A percentile compares a stretch with the other conserved stretches of the same genome.
phyloP scores from a whole-genome alignment of 2,329 filamentous ascomycete genomes.

The Trichoderma atroviride region DNA sequence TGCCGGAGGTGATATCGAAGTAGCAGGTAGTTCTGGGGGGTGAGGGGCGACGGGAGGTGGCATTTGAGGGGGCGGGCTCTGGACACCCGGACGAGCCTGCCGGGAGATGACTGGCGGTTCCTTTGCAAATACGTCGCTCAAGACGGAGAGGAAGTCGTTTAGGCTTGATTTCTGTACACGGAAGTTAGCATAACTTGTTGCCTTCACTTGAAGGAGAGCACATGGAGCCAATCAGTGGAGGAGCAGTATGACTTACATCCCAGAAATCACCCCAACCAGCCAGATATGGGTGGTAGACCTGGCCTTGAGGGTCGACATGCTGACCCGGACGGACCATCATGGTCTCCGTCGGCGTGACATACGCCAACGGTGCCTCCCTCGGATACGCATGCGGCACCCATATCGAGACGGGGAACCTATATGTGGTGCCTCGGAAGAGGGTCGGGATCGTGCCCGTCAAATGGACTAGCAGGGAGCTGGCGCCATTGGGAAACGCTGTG shows the following conservation, averaged over 20 bases:
- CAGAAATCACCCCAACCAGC: constrained; percentile 86
- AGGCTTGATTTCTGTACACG: constrained; percentile 72
- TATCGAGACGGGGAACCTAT: constrained; percentile 87
- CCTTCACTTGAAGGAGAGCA: neutral
- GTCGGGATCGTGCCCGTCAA: constrained; percentile 90
- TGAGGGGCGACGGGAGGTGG: constrained; percentile 73
- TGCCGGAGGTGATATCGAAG: constrained; percentile 43
- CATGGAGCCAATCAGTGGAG: neutral
- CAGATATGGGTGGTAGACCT: constrained; percentile 93
- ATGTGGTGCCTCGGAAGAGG: constrained; percentile 82
- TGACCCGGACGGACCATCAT: constrained; percentile 93
- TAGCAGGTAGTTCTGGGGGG: constrained; percentile 61
- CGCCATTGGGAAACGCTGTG: constrained; percentile 83
- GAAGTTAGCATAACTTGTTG: constrained; percentile 17
- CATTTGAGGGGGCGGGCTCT: constrained; percentile 38
- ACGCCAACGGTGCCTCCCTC: constrained; percentile 79
- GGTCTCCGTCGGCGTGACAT: constrained; percentile 82
- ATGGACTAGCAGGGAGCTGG: constrained; percentile 82
- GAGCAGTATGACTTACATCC: constrained; percentile 68
- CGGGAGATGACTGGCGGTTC: constrained; percentile 88
- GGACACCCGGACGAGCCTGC: constrained; percentile 49
- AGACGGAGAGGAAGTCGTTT: constrained; percentile 76
- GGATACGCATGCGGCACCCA: constrained; percentile 95
- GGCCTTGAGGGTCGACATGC: constrained; percentile 90
- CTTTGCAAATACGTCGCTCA: constrained; percentile 88